Evolutionary conservation across 192 early-diverging fungal genomes (phyloP), one percentile per base, ranked within the genome.

Genomic region (Jimgerdemannia flammicorona): DNA sequence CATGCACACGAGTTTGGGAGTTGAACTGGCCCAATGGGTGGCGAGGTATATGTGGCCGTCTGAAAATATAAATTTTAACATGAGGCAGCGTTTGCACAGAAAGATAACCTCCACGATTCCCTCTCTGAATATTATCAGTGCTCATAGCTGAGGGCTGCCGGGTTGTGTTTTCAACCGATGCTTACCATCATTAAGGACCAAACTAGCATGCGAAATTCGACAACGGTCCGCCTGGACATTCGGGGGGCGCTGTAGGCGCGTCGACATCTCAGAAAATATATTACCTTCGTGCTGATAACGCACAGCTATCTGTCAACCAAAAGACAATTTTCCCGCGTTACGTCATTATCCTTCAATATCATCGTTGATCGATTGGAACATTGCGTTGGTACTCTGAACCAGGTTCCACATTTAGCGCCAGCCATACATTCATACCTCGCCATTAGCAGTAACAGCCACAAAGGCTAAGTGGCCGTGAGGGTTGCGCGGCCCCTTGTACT

Each of bases 401-500:
- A n/a, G n/a, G n/a, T n/a, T 29, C 29, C 29, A 29, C 29, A 29
- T 29, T 29, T 29, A 29, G 29, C 29, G 1, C 29, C 29, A 29
- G 29, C 29, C 29, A 29, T 29, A 29, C 29, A 29, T 29, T 14
- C 14, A 59, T 2, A 82, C 41, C 74, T 82, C 77, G 9, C 81
- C 81, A 69, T 79, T 74, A 8, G 76, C 75, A 1, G 81, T 78
- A 9, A 82, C 77, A 9, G 75, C 67, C 17, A 82, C 18, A 67
- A 82, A 82, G 1, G 74, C 74, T 17, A 82, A 64, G 14, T 82
- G 70, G 10, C 81, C 81, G 64, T 70, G 79, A 0, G 81, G 81
- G 71, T 82, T 82, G 20, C 81, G 70, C 39, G 77, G 77, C 42
- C 81, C 81, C 17, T 67, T 17, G 20, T 74, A 59, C 40, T 44